Evolutionary conservation across 495 filamentous ascomycete genomes (phyloP), one percentile per base, ranked within the genome.

Genomic region (Aspergillus saccharolyticus): DNA sequence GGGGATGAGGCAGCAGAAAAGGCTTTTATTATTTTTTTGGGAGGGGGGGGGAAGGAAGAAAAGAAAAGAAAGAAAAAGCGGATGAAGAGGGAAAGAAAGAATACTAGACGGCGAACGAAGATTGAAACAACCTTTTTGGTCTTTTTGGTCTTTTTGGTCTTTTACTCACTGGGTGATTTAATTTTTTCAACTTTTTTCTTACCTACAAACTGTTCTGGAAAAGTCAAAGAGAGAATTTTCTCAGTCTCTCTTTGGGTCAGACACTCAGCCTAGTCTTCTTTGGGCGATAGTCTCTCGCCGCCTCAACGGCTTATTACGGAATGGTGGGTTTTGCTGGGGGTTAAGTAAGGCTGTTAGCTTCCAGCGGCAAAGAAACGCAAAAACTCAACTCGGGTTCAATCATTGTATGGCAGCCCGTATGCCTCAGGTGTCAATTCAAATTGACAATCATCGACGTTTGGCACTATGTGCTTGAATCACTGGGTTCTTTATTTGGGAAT

Each of bases 151-250:
- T 43, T 30, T 18, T 51, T 57, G n/a, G n/a, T 53, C 52, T 54
- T 52, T 52, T 47, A 39, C 33, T 57, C 57, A 57, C 46, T 30
- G n/a, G n/a, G 15, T 51, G 53, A 46, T 51, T 54, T 55, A 46
- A 46, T 55, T 55, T 47, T 52, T 45, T 54, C 25, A 28, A 9
- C 9, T 3, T 28, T n/a, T n/a, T n/a, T n/a, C n/a, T n/a, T n/a
- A n/a, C n/a, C n/a, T n/a, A n/a, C n/a, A 52, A 4, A 30, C 33
- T 39, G 33, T 66, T 69, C 66, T 64, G 66, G 66, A 73, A 77
- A 71, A 70, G 61, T 69, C 65, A 72, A 70, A 71, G 59, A 53
- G 14, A 17, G 17, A 57, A 58, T 63, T 33, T 42, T 48, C 21
- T 51, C 58, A 53, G 44, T 50, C 42, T 43, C 52, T 44, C 25